Conservation (phyloP, 169 alveolate species). For the Cryptosporidium bovis region DNA sequence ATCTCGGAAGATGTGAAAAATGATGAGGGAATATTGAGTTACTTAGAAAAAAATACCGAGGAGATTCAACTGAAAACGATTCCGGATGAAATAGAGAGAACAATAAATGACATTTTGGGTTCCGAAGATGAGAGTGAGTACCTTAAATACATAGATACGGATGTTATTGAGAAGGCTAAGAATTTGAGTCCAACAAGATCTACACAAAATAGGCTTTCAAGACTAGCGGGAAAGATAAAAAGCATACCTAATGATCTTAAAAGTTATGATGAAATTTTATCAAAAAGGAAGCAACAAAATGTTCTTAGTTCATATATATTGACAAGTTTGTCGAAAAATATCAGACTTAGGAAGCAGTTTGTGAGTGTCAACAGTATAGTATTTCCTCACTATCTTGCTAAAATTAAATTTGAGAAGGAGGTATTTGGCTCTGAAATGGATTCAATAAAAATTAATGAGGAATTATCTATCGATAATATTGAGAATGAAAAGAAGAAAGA, state of each 20-base stretch:
- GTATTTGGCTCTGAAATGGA: not conserved
- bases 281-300: conserved; percentile 7
- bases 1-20: not conserved
- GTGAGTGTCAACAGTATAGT: conserved; percentile 61
- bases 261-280: conserved; percentile 18
- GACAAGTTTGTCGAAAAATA: conserved; percentile 18
- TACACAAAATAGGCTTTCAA: conserved; percentile 27
- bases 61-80: conserved; percentile 3
- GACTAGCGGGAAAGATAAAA: conserved; percentile 47
- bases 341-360: conserved; percentile 51
- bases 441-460: not conserved
- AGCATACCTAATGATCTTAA: conserved; percentile 8
- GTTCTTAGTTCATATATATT: conserved; percentile 17
- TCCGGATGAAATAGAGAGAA: conserved; percentile 34
- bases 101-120: not conserved
- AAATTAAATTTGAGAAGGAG: not conserved
- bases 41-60: not conserved
- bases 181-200: conserved; percentile 25
- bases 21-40: not conserved
- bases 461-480: too few species aligned
- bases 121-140: conserved; percentile 12
- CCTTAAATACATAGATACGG: conserved; percentile 15
- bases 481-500: not conserved
- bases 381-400: conserved; percentile 44
- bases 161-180: conserved; percentile 5